Evolutionary conservation across 768 basidiomycete genomes (phyloP).

Genomic region (Boletus edulis): DNA sequence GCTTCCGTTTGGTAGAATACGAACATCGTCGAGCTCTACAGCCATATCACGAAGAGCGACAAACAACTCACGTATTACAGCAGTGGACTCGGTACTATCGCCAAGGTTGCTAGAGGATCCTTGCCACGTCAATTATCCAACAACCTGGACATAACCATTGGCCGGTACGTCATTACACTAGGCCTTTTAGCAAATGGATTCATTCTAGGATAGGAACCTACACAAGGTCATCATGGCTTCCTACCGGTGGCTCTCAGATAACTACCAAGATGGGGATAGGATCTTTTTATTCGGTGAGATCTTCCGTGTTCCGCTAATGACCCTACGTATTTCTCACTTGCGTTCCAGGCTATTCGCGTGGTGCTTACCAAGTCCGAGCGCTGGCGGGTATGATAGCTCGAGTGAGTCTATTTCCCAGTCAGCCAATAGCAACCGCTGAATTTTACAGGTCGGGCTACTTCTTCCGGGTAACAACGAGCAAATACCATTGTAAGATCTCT

Average conservation of each 20-base stretch:
- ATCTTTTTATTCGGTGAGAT: slow-evolving; percentile 42
- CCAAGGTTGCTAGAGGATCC: slow-evolving; percentile 21
- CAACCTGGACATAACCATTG: slow-evolving; percentile 36
- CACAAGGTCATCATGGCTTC: slow-evolving; percentile 33
- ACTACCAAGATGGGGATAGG: slow-evolving; percentile 36
- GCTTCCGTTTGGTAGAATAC: slow-evolving; percentile 32
- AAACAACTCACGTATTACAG: slow-evolving; percentile 40
- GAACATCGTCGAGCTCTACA: slow-evolving; percentile 40
- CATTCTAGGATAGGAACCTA: slow-evolving; percentile 31
- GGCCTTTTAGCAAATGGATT: not conserved
- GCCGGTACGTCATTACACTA: slow-evolving; percentile 26
- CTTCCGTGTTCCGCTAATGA: not conserved
- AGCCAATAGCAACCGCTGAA: not conserved
- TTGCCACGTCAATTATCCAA: slow-evolving; percentile 21
- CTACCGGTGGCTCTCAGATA: slow-evolving; percentile 42
- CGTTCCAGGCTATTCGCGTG: slow-evolving; percentile 43
- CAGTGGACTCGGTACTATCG: slow-evolving; percentile 40
- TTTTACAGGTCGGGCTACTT: slow-evolving; percentile 39
- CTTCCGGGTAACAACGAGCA: slow-evolving; percentile 40
- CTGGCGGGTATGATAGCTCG: slow-evolving; percentile 44
- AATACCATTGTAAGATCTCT: slow-evolving; percentile 35
- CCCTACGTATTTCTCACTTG: not conserved
- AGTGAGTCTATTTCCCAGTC: slow-evolving; percentile 19
- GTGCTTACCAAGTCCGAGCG: slow-evolving; percentile 44
- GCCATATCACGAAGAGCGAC: slow-evolving; percentile 33